Conservation (phyloP, 768 basidiomycete genomes). For the Dendrothele bispora region DNA sequence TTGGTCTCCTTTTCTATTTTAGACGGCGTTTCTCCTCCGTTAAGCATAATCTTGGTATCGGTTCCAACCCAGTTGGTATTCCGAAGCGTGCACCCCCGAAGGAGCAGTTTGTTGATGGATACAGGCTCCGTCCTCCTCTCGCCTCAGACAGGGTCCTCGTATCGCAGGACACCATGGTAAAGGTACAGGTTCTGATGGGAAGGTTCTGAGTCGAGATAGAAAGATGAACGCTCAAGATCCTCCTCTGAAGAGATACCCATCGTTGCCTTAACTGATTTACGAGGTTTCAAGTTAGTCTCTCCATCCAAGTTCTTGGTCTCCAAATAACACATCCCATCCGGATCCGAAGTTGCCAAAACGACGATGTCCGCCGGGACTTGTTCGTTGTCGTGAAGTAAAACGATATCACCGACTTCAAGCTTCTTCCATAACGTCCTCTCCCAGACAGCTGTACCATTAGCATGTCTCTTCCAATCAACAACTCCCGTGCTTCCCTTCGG, state of each 20-base stretch:
- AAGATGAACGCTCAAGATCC: slow-evolving; percentile 84
- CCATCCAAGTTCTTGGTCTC: slow-evolving; percentile 99
- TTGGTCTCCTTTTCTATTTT: slow-evolving; percentile 99
- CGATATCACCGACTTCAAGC: slow-evolving; percentile 95
- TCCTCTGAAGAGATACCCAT: slow-evolving; percentile 79
- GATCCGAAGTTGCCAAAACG: slow-evolving; percentile 88
- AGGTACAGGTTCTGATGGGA: slow-evolving; percentile 92
- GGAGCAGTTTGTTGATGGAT: slow-evolving; percentile 88
- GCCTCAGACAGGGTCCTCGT: slow-evolving; percentile 51
- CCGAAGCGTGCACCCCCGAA: slow-evolving; percentile 87
- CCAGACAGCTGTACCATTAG: slow-evolving; percentile 78
- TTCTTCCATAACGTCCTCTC: slow-evolving; percentile 99
- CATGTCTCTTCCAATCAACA: slow-evolving; percentile 74
- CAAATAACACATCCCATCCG: slow-evolving; percentile 90
- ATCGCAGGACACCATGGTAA: slow-evolving; percentile 85
- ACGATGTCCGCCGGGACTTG: slow-evolving; percentile 96
- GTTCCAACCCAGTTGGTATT: slow-evolving; percentile 92
- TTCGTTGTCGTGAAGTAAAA: slow-evolving; percentile 88
- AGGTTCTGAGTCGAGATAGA: slow-evolving; percentile 89
- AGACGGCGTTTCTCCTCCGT: slow-evolving; percentile 91
- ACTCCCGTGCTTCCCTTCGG: slow-evolving; percentile 68
- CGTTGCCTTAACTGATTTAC: slow-evolving; percentile 76
- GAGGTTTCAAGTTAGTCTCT: slow-evolving; percentile 93
- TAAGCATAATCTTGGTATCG: slow-evolving; percentile 91
- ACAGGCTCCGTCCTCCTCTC: slow-evolving; percentile 67